Evolutionary conservation across 2,329 filamentous ascomycete species (phyloP), one percentile per base, ranked within the genome.

Genomic region (Phoma herbarum): DNA sequence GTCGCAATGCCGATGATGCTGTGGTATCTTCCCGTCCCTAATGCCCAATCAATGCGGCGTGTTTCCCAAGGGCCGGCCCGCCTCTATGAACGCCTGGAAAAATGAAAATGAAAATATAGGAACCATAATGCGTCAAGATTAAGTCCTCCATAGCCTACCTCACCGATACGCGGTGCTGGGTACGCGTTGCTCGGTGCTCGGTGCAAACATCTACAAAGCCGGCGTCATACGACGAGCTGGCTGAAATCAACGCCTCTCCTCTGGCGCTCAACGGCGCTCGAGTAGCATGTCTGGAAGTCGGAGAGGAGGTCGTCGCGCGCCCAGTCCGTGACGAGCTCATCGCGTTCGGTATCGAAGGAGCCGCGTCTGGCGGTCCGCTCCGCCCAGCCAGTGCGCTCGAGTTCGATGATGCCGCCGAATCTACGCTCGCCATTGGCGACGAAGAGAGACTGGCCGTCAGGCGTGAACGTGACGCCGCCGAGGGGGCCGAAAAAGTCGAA

Each of bases 401-500:
- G 80, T 68, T 88, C 83, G 66, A 90, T 75, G 29, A 92, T 74
- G 1, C 90, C 90, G 33, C 90, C 90, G 35, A 90, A 85, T 52
- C 81, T 79, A 35, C 75, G 76, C 67, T 93, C 90, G 47, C 84
- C 85, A 67, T 90, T 91, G 10, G 90, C 83, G 2, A 92, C 81
- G 51, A 87, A 84, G n/a, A 94, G 75, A 54, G 89, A 85, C 53
- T 85, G 83, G 0, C 90, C 91, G 47, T 87, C 86, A 39, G 88
- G 85, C 4, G 88, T 81, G 63, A 93, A 88, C 20, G 83, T 81
- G 4, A 90, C 78, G 18, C 91, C 91, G 8, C 86, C 90, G 59
- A 92, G 86, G 68, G 91, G 88, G 33, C 91, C 90, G 74, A 93
- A 92, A 54, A 93, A 83, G 60, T 91, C 88, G 10, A 93, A 78